A percentile compares a stretch with the other conserved stretches of the same genome.
phyloP scores from a whole-genome alignment of 2,329 filamentous ascomycete genomes.

The Claviceps citrina region DNA sequence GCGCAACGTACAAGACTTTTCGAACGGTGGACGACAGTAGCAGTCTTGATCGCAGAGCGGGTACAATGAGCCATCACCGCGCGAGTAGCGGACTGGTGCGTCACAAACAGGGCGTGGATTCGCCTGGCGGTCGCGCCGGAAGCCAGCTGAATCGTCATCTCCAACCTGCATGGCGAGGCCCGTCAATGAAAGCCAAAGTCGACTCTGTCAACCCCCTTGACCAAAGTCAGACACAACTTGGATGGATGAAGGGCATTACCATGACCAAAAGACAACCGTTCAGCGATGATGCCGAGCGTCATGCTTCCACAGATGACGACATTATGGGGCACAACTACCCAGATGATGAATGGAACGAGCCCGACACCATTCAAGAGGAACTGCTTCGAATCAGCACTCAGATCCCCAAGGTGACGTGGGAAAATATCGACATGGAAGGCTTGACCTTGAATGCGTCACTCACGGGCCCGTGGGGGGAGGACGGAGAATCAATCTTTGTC shows the following conservation, averaged over 20 bases:
- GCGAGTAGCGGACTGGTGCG: conserved; percentile 28
- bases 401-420: conserved; percentile 48
- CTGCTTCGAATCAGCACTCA: conserved; percentile 46
- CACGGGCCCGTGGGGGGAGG: conserved; percentile 47
- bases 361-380: conserved; percentile 49
- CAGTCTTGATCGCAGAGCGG: conserved; percentile 40
- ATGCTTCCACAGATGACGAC: conserved; percentile 36
- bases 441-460: conserved; percentile 44
- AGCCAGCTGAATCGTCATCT: conserved; percentile 15
- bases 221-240: conserved; percentile 41
- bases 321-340: conserved; percentile 36
- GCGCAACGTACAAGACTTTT: conserved; percentile 74
- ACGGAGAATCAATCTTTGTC: conserved; percentile 42
- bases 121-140: conserved; percentile 27
- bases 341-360: conserved; percentile 43
- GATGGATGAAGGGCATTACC: conserved; percentile 55
- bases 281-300: conserved; percentile 24
- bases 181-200: conserved; percentile 43
- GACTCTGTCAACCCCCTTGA: conserved; percentile 26
- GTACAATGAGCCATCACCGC: conserved; percentile 47
- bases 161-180: conserved; percentile 34
- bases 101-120: conserved; percentile 28
- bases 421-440: conserved; percentile 48
- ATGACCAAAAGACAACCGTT: conserved; percentile 41
- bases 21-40: conserved; percentile 50